A percentile compares a stretch with the other conserved stretches of the same genome.
These are phyloP conservation scores for Lasiodiplodia gonubiensis DNA, from an alignment of 2,329 filamentous ascomycete species.

Conservation along the genomic window DNA sequence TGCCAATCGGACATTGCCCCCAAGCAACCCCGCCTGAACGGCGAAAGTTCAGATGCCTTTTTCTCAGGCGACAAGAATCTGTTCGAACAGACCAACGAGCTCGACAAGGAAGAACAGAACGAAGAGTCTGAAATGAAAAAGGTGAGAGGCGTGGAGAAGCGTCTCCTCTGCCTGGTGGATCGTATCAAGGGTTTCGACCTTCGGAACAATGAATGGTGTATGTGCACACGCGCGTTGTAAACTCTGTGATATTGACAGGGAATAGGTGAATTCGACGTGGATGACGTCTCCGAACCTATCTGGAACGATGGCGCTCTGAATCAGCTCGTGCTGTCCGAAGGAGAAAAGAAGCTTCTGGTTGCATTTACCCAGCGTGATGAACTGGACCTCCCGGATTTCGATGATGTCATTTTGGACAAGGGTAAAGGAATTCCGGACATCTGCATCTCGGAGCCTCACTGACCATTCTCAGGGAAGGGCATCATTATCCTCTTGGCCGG, in stretches of 20 bases:
- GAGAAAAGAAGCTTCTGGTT: conserved; percentile 41
- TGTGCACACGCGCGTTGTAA: conserved; percentile 9
- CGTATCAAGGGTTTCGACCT: conserved; percentile 40
- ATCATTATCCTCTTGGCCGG: conserved; percentile 59
- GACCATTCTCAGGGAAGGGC: conserved; percentile 38
- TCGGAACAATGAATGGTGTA: conserved; percentile 42
- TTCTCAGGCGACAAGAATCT: neutral
- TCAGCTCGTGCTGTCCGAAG: conserved; percentile 37
- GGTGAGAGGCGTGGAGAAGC: conserved; percentile 24
- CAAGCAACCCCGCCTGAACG: neutral
- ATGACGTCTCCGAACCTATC: conserved; percentile 37
- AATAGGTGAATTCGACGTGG: conserved; percentile 29
- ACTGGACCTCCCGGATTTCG: conserved; percentile 41
- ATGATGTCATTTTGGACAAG: conserved; percentile 60
- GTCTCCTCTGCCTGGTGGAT: conserved; percentile 28
- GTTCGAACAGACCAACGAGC: conserved; percentile 16
- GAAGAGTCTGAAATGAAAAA: conserved; percentile 44
- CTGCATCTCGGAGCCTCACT: neutral
- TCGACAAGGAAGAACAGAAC: conserved; percentile 36
- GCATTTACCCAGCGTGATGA: conserved; percentile 40
- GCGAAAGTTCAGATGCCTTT: neutral
- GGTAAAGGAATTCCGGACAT: conserved; percentile 40
- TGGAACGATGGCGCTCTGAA: conserved; percentile 41
- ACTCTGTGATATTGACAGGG: conserved; percentile 30
- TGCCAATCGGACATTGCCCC: neutral